Conservation (phyloP, 164 flowering plant species). For the Saururus chinensis region DNA sequence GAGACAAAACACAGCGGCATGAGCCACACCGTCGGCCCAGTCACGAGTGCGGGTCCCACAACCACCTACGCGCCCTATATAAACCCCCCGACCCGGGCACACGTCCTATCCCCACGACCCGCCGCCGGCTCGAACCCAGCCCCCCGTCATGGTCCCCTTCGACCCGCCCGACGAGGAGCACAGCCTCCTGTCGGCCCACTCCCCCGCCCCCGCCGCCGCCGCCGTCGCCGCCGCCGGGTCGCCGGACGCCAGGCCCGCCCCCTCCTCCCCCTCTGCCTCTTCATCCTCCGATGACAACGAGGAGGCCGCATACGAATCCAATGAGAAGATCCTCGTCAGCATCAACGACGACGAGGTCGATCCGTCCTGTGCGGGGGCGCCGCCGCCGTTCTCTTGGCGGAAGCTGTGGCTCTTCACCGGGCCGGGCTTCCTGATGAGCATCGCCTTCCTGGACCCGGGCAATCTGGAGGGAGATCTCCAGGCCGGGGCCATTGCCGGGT, state of each 20-base stretch:
- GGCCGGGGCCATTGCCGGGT: constrained; percentile 59
- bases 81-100: neutral
- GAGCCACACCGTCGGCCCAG: no score
- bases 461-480: constrained; percentile 58
- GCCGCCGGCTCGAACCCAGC: neutral
- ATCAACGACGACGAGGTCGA: constrained; percentile 1
- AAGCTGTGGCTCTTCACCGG: constrained; percentile 54
- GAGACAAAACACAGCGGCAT: no score
- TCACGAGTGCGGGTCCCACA: no score
- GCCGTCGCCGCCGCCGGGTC: neutral
- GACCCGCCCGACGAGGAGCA: constrained; percentile 8
- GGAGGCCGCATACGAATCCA: constrained; percentile 20
- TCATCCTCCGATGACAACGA: constrained; percentile 8
- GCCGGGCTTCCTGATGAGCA: constrained; percentile 57
- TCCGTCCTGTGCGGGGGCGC: neutral
- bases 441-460: constrained; percentile 58
- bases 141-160: neutral
- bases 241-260: neutral
- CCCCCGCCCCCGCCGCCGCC: neutral
- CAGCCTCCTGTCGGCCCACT: neutral
- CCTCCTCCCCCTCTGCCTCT: neutral
- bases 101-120: neutral
- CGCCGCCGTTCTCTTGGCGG: constrained; percentile 44
- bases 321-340: constrained; percentile 21
- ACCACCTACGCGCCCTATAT: neutral